phyloP scores from a whole-genome alignment of 345 rosid genomes.

The Balakata baccata region DNA sequence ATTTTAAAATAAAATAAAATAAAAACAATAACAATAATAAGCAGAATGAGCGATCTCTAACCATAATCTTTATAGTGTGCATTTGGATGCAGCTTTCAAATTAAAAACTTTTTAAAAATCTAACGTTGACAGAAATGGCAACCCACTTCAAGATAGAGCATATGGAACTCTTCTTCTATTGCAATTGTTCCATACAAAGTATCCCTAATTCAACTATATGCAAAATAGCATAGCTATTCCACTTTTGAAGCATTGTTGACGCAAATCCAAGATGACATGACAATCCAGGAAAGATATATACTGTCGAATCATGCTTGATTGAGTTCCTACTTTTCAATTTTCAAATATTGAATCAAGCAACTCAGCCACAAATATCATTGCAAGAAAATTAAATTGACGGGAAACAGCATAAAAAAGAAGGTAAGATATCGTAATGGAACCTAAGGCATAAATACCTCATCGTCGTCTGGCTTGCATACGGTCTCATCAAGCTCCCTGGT shows the following conservation, averaged over 20 bases:
- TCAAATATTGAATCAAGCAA: background rate
- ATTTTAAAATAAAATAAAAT: background rate
- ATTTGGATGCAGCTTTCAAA: background rate
- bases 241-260: background rate
- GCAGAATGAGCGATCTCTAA: background rate
- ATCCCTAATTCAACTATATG: too few relatives aligned
- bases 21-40: too few relatives aligned
- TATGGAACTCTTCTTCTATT: background rate
- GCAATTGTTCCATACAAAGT: background rate
- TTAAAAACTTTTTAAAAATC: background rate
- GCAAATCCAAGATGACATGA: background rate
- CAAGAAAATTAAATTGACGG: background rate
- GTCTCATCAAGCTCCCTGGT: constrained; percentile 89
- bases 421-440: background rate
- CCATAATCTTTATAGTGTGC: background rate
- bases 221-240: background rate
- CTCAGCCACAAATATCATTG: background rate
- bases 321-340: background rate
- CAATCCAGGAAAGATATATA: background rate
- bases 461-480: constrained; percentile 84
- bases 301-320: background rate
- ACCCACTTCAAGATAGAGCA: background rate
- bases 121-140: too few relatives aligned
- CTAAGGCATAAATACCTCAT: constrained; percentile 50
- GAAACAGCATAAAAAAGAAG: background rate